Conservation (phyloP, 495 filamentous ascomycete genomes). For the Hyaloscypha variabilis region DNA sequence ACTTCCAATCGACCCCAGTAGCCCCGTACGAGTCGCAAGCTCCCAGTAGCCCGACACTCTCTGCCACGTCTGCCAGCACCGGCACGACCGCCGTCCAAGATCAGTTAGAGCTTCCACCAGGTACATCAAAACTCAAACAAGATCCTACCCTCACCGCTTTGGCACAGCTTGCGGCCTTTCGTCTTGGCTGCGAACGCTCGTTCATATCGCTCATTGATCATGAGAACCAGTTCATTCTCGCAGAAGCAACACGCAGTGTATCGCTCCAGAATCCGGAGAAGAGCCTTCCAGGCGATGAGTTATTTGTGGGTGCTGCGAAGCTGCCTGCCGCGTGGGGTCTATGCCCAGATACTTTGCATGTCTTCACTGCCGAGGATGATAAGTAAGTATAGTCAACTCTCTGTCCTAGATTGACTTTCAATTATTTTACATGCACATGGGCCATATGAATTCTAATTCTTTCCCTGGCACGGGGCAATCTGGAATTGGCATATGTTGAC, state of each 20-base stretch:
- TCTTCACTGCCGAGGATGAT: slow-evolving; percentile 8
- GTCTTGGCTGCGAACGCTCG: slow-evolving; percentile 53
- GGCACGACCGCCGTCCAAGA: too few species aligned
- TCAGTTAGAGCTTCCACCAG: too few species aligned
- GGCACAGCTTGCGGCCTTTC: slow-evolving; percentile 63
- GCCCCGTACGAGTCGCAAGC: too few species aligned
- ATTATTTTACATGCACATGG: too few species aligned
- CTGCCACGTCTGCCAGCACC: too few species aligned
- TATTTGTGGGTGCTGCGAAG: neutral
- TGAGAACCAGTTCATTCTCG: slow-evolving; percentile 60
- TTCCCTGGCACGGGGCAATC: too few species aligned
- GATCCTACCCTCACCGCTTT: slow-evolving; percentile 65
- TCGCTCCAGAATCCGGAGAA: slow-evolving; percentile 37
- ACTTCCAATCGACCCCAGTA: too few species aligned
- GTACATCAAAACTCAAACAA: slow-evolving; percentile 26
- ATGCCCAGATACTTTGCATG: slow-evolving; percentile 15
- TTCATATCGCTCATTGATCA: slow-evolving; percentile 65
- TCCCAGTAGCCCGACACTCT: too few species aligned
- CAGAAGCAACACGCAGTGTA: slow-evolving; percentile 60
- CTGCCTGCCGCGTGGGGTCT: slow-evolving; percentile 16
- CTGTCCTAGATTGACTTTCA: too few species aligned
- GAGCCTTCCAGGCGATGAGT: neutral
- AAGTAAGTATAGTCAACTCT: too few species aligned
- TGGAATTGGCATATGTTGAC: too few species aligned
- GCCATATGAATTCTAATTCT: too few species aligned